phyloP scores from a whole-genome alignment of 257 asterid genomes.

The Capsicum rhomboideum region DNA sequence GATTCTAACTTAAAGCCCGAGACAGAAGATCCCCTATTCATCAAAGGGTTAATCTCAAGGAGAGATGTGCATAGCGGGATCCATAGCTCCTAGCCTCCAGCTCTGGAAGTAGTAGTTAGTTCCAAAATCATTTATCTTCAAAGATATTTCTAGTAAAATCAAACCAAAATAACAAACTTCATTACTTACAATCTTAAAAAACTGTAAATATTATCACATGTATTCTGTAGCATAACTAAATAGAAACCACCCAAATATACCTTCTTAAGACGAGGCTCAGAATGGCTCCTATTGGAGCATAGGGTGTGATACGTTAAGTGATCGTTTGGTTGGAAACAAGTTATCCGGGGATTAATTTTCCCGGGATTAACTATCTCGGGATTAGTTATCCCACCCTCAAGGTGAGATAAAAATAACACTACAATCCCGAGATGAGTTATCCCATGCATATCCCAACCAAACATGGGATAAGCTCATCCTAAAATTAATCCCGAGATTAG shows the following conservation, averaged over 20 bases:
- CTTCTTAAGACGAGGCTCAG: neutral
- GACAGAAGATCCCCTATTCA: neutral
- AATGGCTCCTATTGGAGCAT: neutral
- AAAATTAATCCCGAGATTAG: no score
- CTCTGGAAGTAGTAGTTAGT: neutral
- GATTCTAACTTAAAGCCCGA: neutral
- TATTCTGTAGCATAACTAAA: neutral
- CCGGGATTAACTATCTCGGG: no score
- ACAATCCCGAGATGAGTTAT: no score
- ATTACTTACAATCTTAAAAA: neutral
- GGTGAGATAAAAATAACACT: no score
- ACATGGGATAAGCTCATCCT: no score
- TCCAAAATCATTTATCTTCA: no score
- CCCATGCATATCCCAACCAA: no score
- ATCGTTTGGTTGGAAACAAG: no score
- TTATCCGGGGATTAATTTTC: no score
- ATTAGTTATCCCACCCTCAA: no score
- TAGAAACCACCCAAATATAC: neutral
- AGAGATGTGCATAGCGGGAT: neutral
- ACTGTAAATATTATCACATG: neutral
- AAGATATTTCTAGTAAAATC: neutral
- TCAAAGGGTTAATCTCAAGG: neutral
- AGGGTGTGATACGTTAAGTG: no score
- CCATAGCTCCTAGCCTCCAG: neutral
- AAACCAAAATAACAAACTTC: neutral